Evolutionary conservation across 2,329 filamentous ascomycete genomes (phyloP), one percentile per base, ranked within the genome.

Genomic region (Claviceps digitariae): DNA sequence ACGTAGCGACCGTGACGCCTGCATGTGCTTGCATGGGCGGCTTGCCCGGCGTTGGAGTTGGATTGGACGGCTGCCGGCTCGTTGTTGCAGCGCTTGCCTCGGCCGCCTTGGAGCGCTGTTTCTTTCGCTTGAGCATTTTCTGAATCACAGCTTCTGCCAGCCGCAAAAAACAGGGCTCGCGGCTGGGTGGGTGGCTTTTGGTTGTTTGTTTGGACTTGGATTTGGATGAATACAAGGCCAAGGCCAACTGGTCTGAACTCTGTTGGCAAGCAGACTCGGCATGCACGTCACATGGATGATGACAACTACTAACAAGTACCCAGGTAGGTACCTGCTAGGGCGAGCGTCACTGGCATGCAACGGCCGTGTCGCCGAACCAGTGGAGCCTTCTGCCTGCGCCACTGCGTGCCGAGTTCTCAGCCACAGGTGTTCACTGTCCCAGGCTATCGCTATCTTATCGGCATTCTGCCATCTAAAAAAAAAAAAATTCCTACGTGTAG

Each of bases 91-190:
- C 6, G 3, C 4, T 6, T 8, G 34, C 57, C 56, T 60, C 57
- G 45, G 59, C 57, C 51, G 62, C 58, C 51, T 65, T 65, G 49
- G 61, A 62, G 47, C 66, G 62, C 55, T 60, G 62, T 58, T 62
- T 62, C 59, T 69, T 69, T 54, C 66, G 66, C 48, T 64, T 60
- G 57, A 62, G 55, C 67, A 69, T 69, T 52, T 57, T 46, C 36
- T 34, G 36, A 2, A 57, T 53, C 52, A 20, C 21, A 36, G 12
- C n/a, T 1, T 36, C 34, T 38, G 34, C 34, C 15, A 13, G 34
- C 6, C 27, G 6, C 27, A 29, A 29, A 29, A 38, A 34, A 34
- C 31, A 34, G 10, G 34, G 34, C 34, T 17, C 34, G 34, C n/a
- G 46, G 4, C 29, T 17, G 46, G 36, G 15, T 41, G 17, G 17